Evolutionary conservation across 768 basidiomycete species (phyloP).

Genomic region (Xanthoconium purpureum): DNA sequence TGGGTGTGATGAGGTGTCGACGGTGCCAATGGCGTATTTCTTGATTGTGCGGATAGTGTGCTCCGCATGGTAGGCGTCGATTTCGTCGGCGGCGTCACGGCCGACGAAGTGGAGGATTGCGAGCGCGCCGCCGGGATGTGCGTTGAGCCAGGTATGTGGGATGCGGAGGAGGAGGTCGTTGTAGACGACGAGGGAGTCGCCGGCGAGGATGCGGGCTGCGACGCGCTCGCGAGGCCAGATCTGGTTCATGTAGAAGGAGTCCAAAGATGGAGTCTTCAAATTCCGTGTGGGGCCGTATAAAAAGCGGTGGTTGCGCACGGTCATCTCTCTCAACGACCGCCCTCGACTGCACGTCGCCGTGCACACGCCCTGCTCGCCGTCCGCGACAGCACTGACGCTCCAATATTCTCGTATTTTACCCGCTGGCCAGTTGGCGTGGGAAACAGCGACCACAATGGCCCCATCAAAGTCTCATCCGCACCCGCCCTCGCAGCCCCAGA

Average conservation of each 20-base stretch:
- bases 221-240: conserved; percentile 53
- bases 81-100: conserved; percentile 91
- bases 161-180: conserved; percentile 60
- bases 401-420: not conserved
- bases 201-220: conserved; percentile 67
- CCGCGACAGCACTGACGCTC: conserved; percentile 9
- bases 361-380: conserved; percentile 3
- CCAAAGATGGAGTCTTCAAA: not conserved
- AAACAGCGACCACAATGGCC: conserved; percentile 26
- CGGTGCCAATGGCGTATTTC: conserved; percentile 64
- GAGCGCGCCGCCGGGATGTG: conserved; percentile 88
- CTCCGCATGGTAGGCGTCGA: conserved; percentile 83
- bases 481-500: conserved; percentile 14
- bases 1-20: conserved; percentile 46
- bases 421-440: conserved; percentile 18
- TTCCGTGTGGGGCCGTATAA: conserved; percentile 21
- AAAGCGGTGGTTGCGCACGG: conserved; percentile 16
- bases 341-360: not conserved
- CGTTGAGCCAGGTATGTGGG: conserved; percentile 71
- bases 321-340: conserved; percentile 1
- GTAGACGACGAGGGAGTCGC: conserved; percentile 76
- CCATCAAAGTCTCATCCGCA: conserved; percentile 21
- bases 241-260: conserved; percentile 15
- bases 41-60: conserved; percentile 29
- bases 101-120: conserved; percentile 94